These are phyloP conservation scores for Globisporangium iwayamae DNA, from an alignment of 352 stramenopile species.

Conservation along the genomic window DNA sequence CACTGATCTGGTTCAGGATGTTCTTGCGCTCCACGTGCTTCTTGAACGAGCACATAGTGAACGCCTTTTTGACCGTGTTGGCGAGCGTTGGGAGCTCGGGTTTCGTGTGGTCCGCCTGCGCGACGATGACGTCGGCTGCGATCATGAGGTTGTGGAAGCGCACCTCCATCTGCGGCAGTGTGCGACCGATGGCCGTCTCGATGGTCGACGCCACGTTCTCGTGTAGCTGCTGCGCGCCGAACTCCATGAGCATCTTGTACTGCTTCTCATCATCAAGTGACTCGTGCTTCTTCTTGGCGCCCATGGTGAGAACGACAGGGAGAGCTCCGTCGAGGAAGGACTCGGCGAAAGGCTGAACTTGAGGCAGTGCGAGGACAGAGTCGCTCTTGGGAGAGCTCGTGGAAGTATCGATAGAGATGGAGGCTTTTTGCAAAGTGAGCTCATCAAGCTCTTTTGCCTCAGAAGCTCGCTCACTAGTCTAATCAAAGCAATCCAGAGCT, in stretches of 20 bases:
- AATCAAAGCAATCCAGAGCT: background rate
- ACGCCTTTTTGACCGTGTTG: conserved; percentile 13
- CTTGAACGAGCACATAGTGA: conserved; percentile 14
- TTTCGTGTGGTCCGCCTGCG: background rate
- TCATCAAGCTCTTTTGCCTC: background rate
- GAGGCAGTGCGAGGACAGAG: background rate
- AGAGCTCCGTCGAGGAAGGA: background rate
- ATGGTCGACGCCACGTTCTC: conserved; percentile 4
- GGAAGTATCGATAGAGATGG: too few species aligned
- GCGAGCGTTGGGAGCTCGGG: conserved; percentile 9
- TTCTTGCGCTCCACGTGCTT: conserved; percentile 22
- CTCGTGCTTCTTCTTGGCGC: conserved; percentile 9
- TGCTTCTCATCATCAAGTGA: conserved; percentile 1
- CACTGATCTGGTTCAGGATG: conserved; percentile 24
- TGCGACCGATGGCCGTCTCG: conserved; percentile 8
- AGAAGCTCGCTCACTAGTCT: background rate
- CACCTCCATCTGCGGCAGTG: conserved; percentile 21
- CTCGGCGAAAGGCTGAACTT: background rate
- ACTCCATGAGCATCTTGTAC: conserved; percentile 14
- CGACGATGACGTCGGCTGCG: conserved; percentile 8
- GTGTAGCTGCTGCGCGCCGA: conserved; percentile 11
- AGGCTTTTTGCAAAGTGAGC: background rate
- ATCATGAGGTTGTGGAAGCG: conserved; percentile 21
- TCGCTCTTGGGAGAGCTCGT: too few species aligned
- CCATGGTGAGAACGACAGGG: background rate